Percentiles rank a stretch among this genome's conserved stretches.
phyloP scores from a whole-genome alignment of 331 rosid genomes.

The Quercus phellos region DNA sequence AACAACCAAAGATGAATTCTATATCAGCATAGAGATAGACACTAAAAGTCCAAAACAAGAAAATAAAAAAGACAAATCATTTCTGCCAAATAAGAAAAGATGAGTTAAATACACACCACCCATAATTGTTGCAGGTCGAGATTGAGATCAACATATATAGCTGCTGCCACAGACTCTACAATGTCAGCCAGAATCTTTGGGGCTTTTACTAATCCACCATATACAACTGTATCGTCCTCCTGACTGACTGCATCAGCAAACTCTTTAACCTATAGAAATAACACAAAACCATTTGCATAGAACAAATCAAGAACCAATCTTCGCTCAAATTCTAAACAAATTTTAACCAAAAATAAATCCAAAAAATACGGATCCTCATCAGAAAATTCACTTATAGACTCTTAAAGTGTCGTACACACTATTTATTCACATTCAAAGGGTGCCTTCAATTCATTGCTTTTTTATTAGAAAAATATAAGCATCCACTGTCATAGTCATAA shows the following conservation, averaged over 20 bases:
- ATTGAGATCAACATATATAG: slow-evolving; percentile 47
- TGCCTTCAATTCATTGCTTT: not conserved
- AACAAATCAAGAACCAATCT: not conserved
- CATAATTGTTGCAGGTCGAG: slow-evolving; percentile 49
- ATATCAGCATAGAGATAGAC: not conserved
- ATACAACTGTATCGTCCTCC: slow-evolving; percentile 32
- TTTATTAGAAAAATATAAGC: not conserved
- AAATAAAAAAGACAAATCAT: not conserved
- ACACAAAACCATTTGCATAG: not conserved
- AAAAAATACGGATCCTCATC: not conserved
- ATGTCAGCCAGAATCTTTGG: slow-evolving; percentile 86
- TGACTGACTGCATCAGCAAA: slow-evolving; percentile 37
- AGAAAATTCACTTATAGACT: not conserved
- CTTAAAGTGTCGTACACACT: not conserved
- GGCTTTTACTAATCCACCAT: slow-evolving; percentile 61
- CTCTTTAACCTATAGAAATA: slow-evolving; percentile 32
- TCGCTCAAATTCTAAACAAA: not conserved
- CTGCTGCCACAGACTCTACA: slow-evolving; percentile 71
- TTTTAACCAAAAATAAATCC: not conserved
- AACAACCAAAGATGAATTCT: not conserved
- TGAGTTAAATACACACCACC: slow-evolving; percentile 46
- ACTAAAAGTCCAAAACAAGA: not conserved
- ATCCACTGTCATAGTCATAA: not conserved
- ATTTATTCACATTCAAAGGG: not conserved
- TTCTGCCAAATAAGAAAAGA: not conserved